phyloP scores from a whole-genome alignment of 228 moss, liverwort and hornwort species.

The Sphagnum magellanicum region DNA sequence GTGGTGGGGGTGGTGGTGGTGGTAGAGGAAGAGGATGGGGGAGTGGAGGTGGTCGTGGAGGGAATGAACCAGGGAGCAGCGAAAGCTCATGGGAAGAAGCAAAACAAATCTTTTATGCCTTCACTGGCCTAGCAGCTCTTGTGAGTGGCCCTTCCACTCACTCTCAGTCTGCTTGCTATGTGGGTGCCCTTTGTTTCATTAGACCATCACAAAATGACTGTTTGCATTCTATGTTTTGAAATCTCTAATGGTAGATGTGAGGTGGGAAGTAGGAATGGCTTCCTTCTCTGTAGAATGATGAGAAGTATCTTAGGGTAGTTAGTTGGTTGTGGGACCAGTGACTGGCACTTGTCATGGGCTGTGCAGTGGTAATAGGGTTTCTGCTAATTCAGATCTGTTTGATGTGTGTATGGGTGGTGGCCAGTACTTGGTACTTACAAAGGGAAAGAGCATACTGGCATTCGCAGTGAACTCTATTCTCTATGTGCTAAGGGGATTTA shows the following conservation, averaged over 20 bases:
- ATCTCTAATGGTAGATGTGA: neutral
- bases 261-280: neutral
- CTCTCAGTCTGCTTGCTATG: neutral
- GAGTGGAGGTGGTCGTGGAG: slow-evolving; percentile 50
- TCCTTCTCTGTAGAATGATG: neutral
- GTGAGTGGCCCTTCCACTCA: slow-evolving; percentile 31
- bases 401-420: slow-evolving; percentile 5
- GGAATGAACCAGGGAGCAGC: slow-evolving; percentile 32
- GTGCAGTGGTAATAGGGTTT: neutral
- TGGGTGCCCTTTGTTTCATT: neutral
- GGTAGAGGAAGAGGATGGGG: slow-evolving; percentile 70
- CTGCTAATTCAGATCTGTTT: neutral
- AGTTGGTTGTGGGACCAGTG: too few relatives aligned
- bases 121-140: slow-evolving; percentile 64
- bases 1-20: slow-evolving; percentile 32
- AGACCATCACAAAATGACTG: neutral
- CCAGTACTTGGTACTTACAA: slow-evolving; percentile 81
- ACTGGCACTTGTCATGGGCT: too few relatives aligned
- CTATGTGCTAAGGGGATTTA: slow-evolving; percentile 79
- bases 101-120: slow-evolving; percentile 76
- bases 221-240: neutral
- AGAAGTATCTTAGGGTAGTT: neutral
- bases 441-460: slow-evolving; percentile 72
- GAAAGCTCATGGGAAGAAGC: slow-evolving; percentile 57
- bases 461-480: slow-evolving; percentile 62